Evolutionary conservation across 2,329 filamentous ascomycete species (phyloP), one percentile per base, ranked within the genome.

Genomic region (Podosphaera aphanis): DNA sequence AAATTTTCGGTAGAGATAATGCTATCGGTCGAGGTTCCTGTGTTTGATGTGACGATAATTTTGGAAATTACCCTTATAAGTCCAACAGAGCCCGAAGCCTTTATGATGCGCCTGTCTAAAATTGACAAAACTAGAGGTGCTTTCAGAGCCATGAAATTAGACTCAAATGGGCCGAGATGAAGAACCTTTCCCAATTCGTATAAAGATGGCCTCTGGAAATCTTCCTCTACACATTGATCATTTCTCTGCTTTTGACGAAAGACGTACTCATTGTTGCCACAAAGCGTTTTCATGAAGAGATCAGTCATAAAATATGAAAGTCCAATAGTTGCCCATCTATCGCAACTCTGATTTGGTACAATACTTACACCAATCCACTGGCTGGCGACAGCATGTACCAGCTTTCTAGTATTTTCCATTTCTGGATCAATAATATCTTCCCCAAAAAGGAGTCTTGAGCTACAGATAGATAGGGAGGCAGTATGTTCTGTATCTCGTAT

Each of bases 351-450:
- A 57, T 85, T 83, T 0, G 90, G 79, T 42, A 93, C 79, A 52
- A 98, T 82, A 57, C 86, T 86, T 51, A 98, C 79, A 15, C 90
- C 90, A 51, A 90, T 83, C 81, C 88, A 98, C 60, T 98, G 90
- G 48, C 77, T 83, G 10, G 90, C 83, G 42, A 95, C 67, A 1
- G 85, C 78, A 58, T 90, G 80, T 7, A 92, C 79, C 18, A 98
- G 65, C 46, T 74, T 77, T 49, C 85, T 73, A 3, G 84, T 92
- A 10, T 81, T 79, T 25, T 83, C 76, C 53, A 90, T 76, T 55
- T 93, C 77, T 0, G 78, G 77, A 55, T 98, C 88, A 53, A 93
- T 78, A 31, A 95, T 74, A 27, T 83, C 78, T 51, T 84, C 77
- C 0, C 84, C 81, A 55, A 84, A 93, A 0, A 98, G 71, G 1